Conservation (phyloP, 306 rosid species). For the Vigna nakashimae region DNA sequence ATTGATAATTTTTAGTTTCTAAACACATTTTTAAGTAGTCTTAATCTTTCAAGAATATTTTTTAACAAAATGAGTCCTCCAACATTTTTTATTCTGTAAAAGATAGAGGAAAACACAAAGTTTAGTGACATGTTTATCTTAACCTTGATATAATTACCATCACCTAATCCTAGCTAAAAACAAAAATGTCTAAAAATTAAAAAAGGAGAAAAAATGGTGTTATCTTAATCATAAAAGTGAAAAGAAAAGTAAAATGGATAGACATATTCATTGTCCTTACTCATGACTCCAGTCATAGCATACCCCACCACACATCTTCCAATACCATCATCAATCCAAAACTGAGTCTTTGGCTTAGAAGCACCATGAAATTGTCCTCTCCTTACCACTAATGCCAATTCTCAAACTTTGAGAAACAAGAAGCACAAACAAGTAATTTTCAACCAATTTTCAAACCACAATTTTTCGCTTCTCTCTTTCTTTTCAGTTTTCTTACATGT, state of each 20-base stretch:
- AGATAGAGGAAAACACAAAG: too few species aligned
- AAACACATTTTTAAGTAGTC: too few species aligned
- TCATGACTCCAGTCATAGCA: not conserved
- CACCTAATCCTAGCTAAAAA: too few species aligned
- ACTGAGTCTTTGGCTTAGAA: slow-evolving; percentile 16
- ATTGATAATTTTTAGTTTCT: too few species aligned
- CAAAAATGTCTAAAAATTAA: too few species aligned
- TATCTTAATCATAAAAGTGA: not conserved
- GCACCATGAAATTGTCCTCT: not conserved
- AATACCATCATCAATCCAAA: slow-evolving; percentile 8
- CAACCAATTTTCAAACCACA: not conserved
- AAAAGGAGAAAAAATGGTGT: not conserved
- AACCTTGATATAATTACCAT: too few species aligned
- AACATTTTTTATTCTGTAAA: too few species aligned
- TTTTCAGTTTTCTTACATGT: not conserved
- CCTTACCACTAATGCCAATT: not conserved
- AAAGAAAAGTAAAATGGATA: not conserved
- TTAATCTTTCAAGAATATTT: too few species aligned
- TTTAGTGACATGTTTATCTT: too few species aligned
- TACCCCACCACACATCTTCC: not conserved
- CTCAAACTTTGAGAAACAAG: slow-evolving; percentile 17
- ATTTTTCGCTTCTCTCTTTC: slow-evolving; percentile 31
- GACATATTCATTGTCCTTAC: slow-evolving; percentile 6
- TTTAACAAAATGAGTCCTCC: too few species aligned
- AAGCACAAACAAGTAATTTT: not conserved